These are phyloP conservation scores for Zygosaccharomyces pseudorouxii DNA, from an alignment of 805 yeast genomes.

Conservation along the genomic window DNA sequence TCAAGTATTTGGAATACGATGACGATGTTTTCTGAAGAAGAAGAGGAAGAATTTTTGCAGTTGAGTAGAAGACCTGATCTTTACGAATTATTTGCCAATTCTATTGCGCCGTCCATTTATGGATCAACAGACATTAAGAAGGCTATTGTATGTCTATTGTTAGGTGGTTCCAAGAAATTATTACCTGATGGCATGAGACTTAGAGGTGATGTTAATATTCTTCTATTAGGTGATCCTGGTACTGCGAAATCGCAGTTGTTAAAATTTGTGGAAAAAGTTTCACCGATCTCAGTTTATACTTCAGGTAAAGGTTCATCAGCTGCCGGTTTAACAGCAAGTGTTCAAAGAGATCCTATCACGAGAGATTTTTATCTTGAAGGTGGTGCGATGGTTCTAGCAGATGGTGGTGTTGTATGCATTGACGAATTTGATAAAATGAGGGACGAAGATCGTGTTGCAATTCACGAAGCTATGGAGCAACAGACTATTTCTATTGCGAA, in stretches of 20 bases:
- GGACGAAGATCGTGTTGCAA: constrained; percentile 97
- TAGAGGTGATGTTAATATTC: constrained; percentile 94
- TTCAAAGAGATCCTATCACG: constrained; percentile 83
- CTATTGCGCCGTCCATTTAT: constrained; percentile 95
- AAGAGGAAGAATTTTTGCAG: constrained; percentile 83
- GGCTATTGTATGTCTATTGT: constrained; percentile 83
- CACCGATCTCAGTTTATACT: constrained; percentile 93
- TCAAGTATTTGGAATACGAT: constrained; percentile 48
- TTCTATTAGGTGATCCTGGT: constrained; percentile 96
- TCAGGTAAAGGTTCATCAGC: constrained; percentile 99
- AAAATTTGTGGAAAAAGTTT: constrained; percentile 90
- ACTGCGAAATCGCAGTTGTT: constrained; percentile 96
- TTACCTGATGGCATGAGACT: constrained; percentile 95
- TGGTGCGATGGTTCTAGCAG: constrained; percentile 99
- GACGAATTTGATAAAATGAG: constrained; percentile 99
- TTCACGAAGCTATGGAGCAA: constrained; percentile 99
- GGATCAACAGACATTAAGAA: constrained; percentile 92
- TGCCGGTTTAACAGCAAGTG: constrained; percentile 98
- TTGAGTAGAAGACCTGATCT: constrained; percentile 79
- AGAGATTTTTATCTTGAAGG: constrained; percentile 95
- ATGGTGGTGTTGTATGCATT: constrained; percentile 98
- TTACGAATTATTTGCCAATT: constrained; percentile 76
- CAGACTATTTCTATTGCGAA: constrained; percentile 98
- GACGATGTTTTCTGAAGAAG: constrained; percentile 77
- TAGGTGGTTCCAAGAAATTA: constrained; percentile 91